Percentiles rank a stretch among this genome's conserved stretches.
Conservation (phyloP, 2,329 filamentous ascomycete genomes). For the Cercospora nicotianae region DNA sequence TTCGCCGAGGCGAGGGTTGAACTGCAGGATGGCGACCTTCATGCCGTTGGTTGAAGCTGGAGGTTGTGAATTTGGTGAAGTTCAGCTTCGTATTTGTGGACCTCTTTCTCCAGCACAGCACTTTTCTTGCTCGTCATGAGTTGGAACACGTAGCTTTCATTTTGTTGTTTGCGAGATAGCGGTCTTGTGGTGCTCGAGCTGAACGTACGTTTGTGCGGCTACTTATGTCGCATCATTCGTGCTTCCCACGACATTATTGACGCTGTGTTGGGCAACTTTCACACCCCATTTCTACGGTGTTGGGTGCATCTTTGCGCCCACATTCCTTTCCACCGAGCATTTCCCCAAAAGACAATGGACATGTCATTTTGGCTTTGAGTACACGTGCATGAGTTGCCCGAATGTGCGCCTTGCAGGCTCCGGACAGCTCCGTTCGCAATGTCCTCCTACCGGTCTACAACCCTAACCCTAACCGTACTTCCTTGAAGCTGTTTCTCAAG, state of each 20-base stretch:
- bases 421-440: neutral
- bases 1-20: slow-evolving; percentile 68
- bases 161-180: neutral
- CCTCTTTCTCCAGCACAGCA: neutral
- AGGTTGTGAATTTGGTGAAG: neutral
- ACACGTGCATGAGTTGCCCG: neutral
- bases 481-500: no score
- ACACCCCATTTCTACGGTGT: neutral
- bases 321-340: no score
- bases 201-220: neutral
- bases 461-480: no score
- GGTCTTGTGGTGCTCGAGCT: neutral
- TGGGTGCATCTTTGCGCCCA: neutral
- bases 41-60: slow-evolving; percentile 42
- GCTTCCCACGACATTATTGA: slow-evolving; percentile 1
- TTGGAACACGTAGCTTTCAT: neutral
- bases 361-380: neutral
- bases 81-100: neutral
- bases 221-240: neutral
- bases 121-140: neutral
- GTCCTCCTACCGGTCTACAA: no score
- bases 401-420: neutral
- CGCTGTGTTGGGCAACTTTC: neutral
- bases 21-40: slow-evolving; percentile 71
- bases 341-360: no score